Evolutionary conservation across 495 filamentous ascomycete species (phyloP).

Genomic region (Penicillium chermesinum): DNA sequence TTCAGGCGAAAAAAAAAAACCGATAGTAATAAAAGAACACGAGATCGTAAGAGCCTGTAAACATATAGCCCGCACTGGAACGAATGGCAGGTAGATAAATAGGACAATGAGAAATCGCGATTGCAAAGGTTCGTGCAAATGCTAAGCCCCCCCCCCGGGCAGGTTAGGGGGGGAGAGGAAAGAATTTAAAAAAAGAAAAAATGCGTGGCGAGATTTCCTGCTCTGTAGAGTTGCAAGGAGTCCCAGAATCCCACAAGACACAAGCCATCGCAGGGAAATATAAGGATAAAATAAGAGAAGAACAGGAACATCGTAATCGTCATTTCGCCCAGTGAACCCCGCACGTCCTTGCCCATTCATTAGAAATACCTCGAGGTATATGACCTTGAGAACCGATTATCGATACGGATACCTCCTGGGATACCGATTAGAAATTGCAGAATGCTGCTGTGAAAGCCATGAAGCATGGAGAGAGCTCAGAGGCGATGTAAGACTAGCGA

Average conservation of each 20-base stretch:
- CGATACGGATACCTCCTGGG: constrained; percentile 26
- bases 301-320: constrained; percentile 21
- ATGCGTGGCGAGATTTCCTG: background rate
- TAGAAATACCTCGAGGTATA: constrained; percentile 32
- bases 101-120: constrained; percentile 20
- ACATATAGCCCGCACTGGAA: constrained; percentile 27
- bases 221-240: no score
- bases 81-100: constrained; percentile 16
- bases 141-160: constrained; percentile 7
- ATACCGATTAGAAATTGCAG: constrained; percentile 12
- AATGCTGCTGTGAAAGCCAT: constrained; percentile 11
- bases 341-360: constrained; percentile 22
- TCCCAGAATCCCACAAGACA: constrained; percentile 3
- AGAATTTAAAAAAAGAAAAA: background rate
- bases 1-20: constrained; percentile 1
- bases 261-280: background rate
- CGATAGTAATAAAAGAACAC: constrained; percentile 7
- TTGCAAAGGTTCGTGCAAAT: constrained; percentile 6
- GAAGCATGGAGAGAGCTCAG: constrained; percentile 14
- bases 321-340: constrained; percentile 26
- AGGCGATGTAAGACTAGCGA: constrained; percentile 14
- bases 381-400: constrained; percentile 29
- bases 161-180: background rate
- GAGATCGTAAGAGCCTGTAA: constrained; percentile 15
- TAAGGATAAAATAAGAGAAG: constrained; percentile 7